Conservation (phyloP, 2,329 filamentous ascomycete genomes). For the Colletotrichum filicis region DNA sequence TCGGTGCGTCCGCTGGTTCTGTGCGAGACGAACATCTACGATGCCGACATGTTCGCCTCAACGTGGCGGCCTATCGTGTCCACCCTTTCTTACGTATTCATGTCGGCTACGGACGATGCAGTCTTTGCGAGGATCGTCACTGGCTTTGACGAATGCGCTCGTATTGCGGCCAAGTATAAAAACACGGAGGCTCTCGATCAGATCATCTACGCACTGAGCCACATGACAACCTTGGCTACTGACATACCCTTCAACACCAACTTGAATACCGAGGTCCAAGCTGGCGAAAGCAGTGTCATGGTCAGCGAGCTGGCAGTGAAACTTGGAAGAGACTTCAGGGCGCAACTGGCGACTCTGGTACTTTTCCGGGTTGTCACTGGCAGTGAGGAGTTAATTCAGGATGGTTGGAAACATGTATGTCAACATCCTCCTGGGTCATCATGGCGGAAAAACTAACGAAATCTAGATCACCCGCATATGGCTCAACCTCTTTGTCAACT, state of each 20-base stretch:
- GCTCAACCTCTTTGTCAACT: slow-evolving; percentile 96
- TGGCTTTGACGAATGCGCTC: slow-evolving; percentile 95
- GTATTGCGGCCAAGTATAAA: slow-evolving; percentile 87
- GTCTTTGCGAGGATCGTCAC: slow-evolving; percentile 94
- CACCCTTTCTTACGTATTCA: slow-evolving; percentile 97
- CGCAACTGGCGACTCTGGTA: slow-evolving; percentile 93
- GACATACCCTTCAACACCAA: slow-evolving; percentile 82
- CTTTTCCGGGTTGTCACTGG: slow-evolving; percentile 91
- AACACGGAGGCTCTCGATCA: slow-evolving; percentile 90
- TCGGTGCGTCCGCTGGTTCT: slow-evolving; percentile 78
- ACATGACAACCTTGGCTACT: slow-evolving; percentile 88
- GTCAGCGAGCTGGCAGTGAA: slow-evolving; percentile 97
- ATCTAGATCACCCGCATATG: slow-evolving; percentile 86
- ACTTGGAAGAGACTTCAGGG: slow-evolving; percentile 92
- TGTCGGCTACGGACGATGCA: slow-evolving; percentile 96
- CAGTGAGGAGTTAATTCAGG: slow-evolving; percentile 80
- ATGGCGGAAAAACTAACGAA: slow-evolving; percentile 48
- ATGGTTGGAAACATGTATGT: slow-evolving; percentile 82
- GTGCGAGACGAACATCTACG: slow-evolving; percentile 93
- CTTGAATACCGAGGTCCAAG: slow-evolving; percentile 95
- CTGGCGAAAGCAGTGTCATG: slow-evolving; percentile 93
- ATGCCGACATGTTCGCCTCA: slow-evolving; percentile 96
- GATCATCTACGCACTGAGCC: slow-evolving; percentile 89
- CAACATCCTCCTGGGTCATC: background rate
- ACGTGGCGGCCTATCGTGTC: slow-evolving; percentile 97